Evolutionary conservation across 164 flowering plant species (phyloP).

Genomic region (Magnolia changhungtana): DNA sequence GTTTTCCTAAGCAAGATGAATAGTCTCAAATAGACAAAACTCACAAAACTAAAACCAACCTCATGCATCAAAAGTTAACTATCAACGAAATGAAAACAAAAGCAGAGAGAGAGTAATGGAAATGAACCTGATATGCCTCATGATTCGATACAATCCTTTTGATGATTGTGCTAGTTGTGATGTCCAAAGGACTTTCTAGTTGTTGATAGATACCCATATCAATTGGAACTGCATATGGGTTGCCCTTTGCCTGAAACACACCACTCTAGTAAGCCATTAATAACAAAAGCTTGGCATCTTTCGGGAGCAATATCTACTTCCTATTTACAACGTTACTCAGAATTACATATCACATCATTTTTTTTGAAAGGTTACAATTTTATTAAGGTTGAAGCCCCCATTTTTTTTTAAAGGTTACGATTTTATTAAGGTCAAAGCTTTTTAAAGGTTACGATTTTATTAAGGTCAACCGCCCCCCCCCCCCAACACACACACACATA

Average conservation of each 20-base stretch:
- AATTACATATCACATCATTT: neutral
- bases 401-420: no score
- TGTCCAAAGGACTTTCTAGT: slow-evolving; percentile 80
- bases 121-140: slow-evolving; percentile 82
- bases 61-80: neutral
- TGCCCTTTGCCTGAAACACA: slow-evolving; percentile 48
- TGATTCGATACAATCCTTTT: slow-evolving; percentile 89
- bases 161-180: slow-evolving; percentile 87
- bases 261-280: slow-evolving; percentile 2
- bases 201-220: slow-evolving; percentile 70
- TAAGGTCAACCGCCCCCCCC: no score
- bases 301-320: neutral
- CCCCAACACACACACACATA: no score
- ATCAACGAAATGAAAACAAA: neutral
- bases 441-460: no score
- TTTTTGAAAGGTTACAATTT: no score
- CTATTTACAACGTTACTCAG: neutral
- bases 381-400: no score
- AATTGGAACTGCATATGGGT: slow-evolving; percentile 78
- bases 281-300: slow-evolving; percentile 9
- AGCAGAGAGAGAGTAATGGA: neutral
- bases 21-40: neutral
- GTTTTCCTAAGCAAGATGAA: neutral
- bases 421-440: no score
- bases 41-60: neutral